Conservation (phyloP, 345 rosid genomes). For the Citrus sp. region DNA sequence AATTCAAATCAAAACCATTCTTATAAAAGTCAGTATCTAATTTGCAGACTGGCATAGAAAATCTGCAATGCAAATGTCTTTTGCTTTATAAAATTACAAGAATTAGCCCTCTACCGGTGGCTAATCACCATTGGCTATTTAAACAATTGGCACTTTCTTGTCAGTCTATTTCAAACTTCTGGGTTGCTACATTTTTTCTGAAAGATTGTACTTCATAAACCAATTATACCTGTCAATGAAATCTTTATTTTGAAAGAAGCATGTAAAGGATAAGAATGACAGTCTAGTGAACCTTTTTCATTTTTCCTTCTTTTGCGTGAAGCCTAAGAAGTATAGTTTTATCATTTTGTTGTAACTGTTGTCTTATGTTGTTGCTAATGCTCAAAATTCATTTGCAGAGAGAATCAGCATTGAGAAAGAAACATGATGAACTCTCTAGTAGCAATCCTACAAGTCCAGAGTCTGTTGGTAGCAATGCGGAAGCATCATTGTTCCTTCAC, state of each 20-base stretch:
- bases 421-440: constrained; percentile 46
- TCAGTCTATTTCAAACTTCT: background rate
- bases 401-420: constrained; percentile 74
- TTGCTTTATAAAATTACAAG: background rate
- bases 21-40: background rate
- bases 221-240: background rate
- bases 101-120: background rate
- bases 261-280: background rate
- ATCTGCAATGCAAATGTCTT: background rate
- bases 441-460: constrained; percentile 28
- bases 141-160: background rate
- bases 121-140: background rate
- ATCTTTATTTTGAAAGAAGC: background rate
- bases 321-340: background rate
- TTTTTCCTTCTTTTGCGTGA: background rate
- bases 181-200: background rate
- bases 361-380: constrained; percentile 10
- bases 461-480: constrained; percentile 16
- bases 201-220: background rate
- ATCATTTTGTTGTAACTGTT: background rate
- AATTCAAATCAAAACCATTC: background rate
- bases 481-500: constrained; percentile 5
- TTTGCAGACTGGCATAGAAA: background rate
- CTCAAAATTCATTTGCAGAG: constrained; percentile 48
- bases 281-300: background rate